Percentiles rank a stretch among this genome's conserved stretches.
phyloP scores from a whole-genome alignment of 768 basidiomycete species.

The Kondoa malvinella region DNA sequence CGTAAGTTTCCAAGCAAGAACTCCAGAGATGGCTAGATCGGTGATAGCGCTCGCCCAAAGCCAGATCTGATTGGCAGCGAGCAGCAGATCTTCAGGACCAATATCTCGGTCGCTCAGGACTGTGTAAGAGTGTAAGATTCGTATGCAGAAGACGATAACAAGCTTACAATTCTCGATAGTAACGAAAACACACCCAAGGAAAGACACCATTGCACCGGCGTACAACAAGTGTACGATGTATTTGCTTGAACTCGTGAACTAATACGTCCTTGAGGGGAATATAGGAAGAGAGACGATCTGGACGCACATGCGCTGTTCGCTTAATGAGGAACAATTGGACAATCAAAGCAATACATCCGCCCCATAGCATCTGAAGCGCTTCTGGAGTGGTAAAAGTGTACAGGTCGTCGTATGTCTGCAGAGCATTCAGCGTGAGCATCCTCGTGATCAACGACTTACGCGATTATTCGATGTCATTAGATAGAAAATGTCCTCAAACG shows the following conservation, averaged over 20 bases:
- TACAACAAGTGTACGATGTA: no score
- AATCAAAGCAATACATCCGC: background rate
- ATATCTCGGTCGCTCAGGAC: background rate
- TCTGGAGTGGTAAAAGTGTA: background rate
- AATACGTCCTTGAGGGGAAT: no score
- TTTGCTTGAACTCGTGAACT: no score
- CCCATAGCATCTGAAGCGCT: background rate
- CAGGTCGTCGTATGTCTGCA: background rate
- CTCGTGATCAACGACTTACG: background rate
- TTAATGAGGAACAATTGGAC: background rate
- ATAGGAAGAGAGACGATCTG: no score
- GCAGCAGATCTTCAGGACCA: background rate
- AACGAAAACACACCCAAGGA: background rate
- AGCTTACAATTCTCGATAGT: background rate
- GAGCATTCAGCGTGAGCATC: background rate
- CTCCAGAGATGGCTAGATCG: background rate
- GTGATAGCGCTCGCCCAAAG: background rate
- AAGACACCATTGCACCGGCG: background rate
- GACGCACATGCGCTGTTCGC: background rate
- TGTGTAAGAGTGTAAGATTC: background rate
- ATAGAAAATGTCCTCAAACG: background rate
- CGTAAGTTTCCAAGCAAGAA: background rate
- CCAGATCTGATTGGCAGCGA: background rate
- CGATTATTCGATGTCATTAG: background rate
- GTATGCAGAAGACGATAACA: background rate